Conservation (phyloP, 768 basidiomycete genomes). For the Dendrothele bispora region DNA sequence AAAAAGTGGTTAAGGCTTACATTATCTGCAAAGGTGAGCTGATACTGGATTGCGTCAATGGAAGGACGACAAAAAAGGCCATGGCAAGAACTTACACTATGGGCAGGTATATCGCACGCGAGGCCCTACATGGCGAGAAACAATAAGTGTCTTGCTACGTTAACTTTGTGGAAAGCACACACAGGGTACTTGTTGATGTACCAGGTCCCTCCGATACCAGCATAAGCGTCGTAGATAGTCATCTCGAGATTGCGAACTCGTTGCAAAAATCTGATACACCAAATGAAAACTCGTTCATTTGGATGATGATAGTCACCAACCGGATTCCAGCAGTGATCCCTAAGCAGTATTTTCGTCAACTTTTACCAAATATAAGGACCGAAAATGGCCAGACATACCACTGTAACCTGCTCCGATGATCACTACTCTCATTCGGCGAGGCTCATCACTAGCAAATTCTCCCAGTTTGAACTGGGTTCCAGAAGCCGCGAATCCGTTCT, state of each 20-base stretch:
- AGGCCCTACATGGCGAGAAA: conserved; percentile 52
- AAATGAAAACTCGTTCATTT: not conserved
- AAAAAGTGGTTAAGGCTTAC: conserved; percentile 24
- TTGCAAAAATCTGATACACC: conserved; percentile 44
- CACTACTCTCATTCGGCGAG: conserved; percentile 53
- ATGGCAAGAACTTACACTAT: conserved; percentile 35
- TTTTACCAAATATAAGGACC: too few species aligned
- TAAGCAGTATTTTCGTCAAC: too few species aligned
- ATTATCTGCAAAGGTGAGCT: conserved; percentile 57
- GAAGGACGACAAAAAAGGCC: not conserved
- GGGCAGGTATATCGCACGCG: conserved; percentile 63
- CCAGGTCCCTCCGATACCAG: conserved; percentile 67
- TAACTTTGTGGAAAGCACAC: conserved; percentile 18
- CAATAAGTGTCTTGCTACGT: too few species aligned
- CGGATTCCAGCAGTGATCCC: conserved; percentile 58
- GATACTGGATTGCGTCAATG: conserved; percentile 44
- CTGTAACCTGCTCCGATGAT: conserved; percentile 61
- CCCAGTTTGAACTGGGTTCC: too few species aligned
- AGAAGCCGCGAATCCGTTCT: too few species aligned
- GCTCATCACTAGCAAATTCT: conserved; percentile 50
- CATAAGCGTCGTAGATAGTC: conserved; percentile 58
- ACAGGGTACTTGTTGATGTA: conserved; percentile 56
- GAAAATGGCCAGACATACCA: conserved; percentile 30
- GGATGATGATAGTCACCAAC: conserved; percentile 23
- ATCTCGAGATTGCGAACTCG: conserved; percentile 52